These are phyloP conservation scores for Spinellus fusiger DNA, from an alignment of 192 early-diverging fungal species.

Conservation along the genomic window DNA sequence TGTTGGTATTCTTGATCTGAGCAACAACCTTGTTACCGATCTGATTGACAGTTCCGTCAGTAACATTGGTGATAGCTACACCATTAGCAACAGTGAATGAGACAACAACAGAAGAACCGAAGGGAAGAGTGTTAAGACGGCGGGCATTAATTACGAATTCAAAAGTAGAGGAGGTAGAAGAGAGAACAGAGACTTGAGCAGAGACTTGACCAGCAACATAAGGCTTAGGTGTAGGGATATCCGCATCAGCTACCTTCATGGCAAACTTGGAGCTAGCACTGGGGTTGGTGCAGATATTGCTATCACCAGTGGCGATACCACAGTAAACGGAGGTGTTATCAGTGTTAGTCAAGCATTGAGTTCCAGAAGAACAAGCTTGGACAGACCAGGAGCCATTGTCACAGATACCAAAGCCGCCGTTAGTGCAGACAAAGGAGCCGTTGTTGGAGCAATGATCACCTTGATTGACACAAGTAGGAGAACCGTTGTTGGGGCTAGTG, in stretches of 20 bases:
- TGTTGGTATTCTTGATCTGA: slow-evolving; percentile 6
- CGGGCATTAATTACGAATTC: slow-evolving; percentile 17
- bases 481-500: neutral
- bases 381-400: slow-evolving; percentile 39
- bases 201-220: slow-evolving; percentile 6
- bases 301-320: slow-evolving; percentile 9
- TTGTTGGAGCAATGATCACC: slow-evolving; percentile 36
- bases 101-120: slow-evolving; percentile 2
- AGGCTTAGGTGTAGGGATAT: slow-evolving; percentile 5
- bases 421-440: slow-evolving; percentile 36
- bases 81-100: slow-evolving; percentile 6
- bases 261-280: neutral
- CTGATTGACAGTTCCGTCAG: slow-evolving; percentile 3
- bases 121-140: slow-evolving; percentile 3
- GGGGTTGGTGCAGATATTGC: neutral
- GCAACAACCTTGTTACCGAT: slow-evolving; percentile 6
- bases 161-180: neutral
- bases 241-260: neutral
- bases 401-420: slow-evolving; percentile 39
- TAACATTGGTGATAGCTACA: slow-evolving; percentile 1
- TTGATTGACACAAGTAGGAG: slow-evolving; percentile 12
- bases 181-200: slow-evolving; percentile 8
- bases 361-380: slow-evolving; percentile 35
- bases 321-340: slow-evolving; percentile 35
- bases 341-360: slow-evolving; percentile 37